Evolutionary conservation across 2,329 filamentous ascomycete species (phyloP).

Genomic region (Lasiodiplodia hormozganensis): DNA sequence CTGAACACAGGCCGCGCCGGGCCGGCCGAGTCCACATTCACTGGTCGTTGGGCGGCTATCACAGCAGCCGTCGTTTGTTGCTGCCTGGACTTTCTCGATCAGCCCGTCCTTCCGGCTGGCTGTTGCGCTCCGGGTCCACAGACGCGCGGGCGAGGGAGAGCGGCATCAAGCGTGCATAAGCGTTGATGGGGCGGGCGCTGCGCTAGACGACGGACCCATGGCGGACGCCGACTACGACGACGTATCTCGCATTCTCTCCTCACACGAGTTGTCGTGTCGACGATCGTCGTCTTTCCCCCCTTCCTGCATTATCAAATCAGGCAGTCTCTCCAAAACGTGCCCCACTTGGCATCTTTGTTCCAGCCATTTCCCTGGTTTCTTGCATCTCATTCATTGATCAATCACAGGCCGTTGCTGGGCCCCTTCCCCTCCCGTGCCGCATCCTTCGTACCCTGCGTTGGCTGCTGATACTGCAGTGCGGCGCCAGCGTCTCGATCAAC

Average conservation of each 20-base stretch:
- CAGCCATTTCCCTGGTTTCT: background rate
- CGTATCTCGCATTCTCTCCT: background rate
- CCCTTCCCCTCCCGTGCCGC: background rate
- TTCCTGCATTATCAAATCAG: background rate
- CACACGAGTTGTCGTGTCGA: background rate
- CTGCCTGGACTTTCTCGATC: background rate
- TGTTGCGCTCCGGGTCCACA: background rate
- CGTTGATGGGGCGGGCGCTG: conserved; percentile 7
- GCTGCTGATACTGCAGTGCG: background rate
- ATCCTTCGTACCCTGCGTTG: background rate
- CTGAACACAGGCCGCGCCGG: background rate
- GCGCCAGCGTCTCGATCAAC: background rate
- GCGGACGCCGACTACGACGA: background rate
- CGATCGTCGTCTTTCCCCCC: background rate
- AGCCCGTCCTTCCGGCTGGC: conserved; percentile 1
- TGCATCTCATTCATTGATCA: conserved; percentile 1
- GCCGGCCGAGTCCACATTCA: background rate
- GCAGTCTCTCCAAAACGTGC: background rate
- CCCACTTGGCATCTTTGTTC: background rate
- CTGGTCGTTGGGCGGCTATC: background rate
- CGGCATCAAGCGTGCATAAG: conserved; percentile 25
- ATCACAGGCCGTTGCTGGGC: background rate
- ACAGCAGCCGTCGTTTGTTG: background rate
- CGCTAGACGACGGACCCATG: background rate
- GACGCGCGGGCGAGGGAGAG: conserved; percentile 16